Base-by-base conservation (phyloP, 1,139 yeast genomes). In the Taphrina wiesneri region DNA sequence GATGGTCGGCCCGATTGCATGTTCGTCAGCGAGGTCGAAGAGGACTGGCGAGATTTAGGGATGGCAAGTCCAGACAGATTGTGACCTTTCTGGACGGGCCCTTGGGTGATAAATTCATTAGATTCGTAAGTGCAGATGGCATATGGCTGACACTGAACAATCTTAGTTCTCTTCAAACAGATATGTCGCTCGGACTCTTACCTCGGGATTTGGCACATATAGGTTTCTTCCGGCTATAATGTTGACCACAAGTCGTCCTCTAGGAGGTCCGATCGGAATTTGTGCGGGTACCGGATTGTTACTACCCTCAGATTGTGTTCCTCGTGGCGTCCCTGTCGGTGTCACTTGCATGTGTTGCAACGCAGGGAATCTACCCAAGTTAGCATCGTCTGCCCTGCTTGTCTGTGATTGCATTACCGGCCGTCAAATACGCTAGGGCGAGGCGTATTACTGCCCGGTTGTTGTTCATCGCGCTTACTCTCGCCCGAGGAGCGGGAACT, bases 81-180 rank as follows among this genome's bases (percentile, higher is more conserved):
- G 39, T 49, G 49, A 32, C 63, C 28, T 53, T 66, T 36, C 56
- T 36, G 39, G 57, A 2, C 62, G 17, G 95, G 91, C 17, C 93
- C 92, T 70, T 86, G 85, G 30, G 96, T 86, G 69, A 92, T 91
- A 71, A 87, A 89, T 77, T 92, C 98, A 0, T 96, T 87, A 69
- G 95, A 87, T 75, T 91, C 97, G 78, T 89, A 92, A 1, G 96
- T 89, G 76, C 96, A 90, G 39, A 92, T 97, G 26, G 90, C 97
- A 75, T 92, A 92, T 1, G 64, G 64, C 32, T 26, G 54, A 19
- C 57, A 60, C 64, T 60, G 21, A 15, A 62, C 39, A 25, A 25
- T n/a, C 26, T 36, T n/a, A 47, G 49, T 28, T 17, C n/a, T 28
- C 19, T 2, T 15, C 34, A 23, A 36, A 34, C 39, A 19, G 23